Evolutionary conservation across 352 stramenopile species (phyloP).

Genomic region (Aphanomyces stellatus): DNA sequence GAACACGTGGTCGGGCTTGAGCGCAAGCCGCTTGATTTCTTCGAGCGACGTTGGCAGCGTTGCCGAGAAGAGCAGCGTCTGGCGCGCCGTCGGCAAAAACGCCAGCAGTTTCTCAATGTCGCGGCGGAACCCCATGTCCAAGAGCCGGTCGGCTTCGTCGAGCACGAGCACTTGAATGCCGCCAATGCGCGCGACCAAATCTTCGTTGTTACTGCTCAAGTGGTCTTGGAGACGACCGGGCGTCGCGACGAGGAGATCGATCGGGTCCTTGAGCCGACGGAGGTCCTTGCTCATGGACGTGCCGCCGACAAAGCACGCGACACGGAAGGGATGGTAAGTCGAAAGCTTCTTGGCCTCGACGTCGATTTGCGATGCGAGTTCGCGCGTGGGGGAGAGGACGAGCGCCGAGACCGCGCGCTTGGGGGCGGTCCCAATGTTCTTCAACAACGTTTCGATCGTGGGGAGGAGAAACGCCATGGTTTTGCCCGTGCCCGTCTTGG

Average conservation of each 20-base stretch:
- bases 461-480: constrained; percentile 88
- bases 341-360: constrained; percentile 81
- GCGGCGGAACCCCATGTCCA: constrained; percentile 93
- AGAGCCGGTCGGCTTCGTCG: constrained; percentile 94
- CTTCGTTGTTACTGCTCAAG: constrained; percentile 86
- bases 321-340: constrained; percentile 70
- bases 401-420: constrained; percentile 49
- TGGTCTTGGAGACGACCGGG: constrained; percentile 95
- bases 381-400: constrained; percentile 85
- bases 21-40: constrained; percentile 79
- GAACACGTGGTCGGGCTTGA: constrained; percentile 82
- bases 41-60: constrained; percentile 86
- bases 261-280: constrained; percentile 26
- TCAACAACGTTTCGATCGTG: constrained; percentile 62
- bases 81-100: constrained; percentile 33
- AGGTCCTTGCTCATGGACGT: constrained; percentile 78
- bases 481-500: constrained; percentile 86
- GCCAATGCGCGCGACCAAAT: constrained; percentile 49
- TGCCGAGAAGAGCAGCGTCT: constrained; percentile 96
- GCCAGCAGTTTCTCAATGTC: constrained; percentile 89
- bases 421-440: constrained; percentile 30
- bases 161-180: constrained; percentile 63
- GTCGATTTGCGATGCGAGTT: constrained; percentile 88
- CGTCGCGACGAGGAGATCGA: constrained; percentile 94
- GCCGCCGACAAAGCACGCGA: constrained; percentile 78